A percentile compares a stretch with the other conserved stretches of the same genome.
phyloP scores from a whole-genome alignment of 352 stramenopile genomes.

The Plasmopara halstedii region DNA sequence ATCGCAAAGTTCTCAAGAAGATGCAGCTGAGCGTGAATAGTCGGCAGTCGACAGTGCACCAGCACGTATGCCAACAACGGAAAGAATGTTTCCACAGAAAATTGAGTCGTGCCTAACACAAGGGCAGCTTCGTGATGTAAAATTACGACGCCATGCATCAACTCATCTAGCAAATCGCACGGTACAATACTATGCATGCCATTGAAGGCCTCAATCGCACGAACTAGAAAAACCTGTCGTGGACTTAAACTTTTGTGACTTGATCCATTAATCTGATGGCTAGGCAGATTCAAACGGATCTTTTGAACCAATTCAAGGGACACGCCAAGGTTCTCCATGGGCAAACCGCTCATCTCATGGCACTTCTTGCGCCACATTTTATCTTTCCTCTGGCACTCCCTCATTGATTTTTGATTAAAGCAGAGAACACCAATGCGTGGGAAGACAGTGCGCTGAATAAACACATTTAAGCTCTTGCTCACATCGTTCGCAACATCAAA shows the following conservation, averaged over 20 bases:
- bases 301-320: conserved; percentile 45
- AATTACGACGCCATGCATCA: conserved; percentile 81
- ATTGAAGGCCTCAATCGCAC: conserved; percentile 74
- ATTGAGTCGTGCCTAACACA: conserved; percentile 82
- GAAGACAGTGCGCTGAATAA: conserved; percentile 74
- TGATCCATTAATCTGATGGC: conserved; percentile 19
- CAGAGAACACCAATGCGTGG: conserved; percentile 64
- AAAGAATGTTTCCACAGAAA: conserved; percentile 84
- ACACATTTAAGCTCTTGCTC: conserved; percentile 68
- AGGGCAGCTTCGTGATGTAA: conserved; percentile 78
- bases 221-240: conserved; percentile 44
- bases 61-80: conserved; percentile 76
- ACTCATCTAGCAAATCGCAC: conserved; percentile 76
- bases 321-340: conserved; percentile 61
- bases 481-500: conserved; percentile 66
- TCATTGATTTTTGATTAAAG: conserved; percentile 56
- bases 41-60: conserved; percentile 60
- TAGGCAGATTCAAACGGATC: conserved; percentile 46
- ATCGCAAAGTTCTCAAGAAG: conserved; percentile 82
- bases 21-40: conserved; percentile 74
- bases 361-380: conserved; percentile 79
- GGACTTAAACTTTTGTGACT: conserved; percentile 19
- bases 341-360: conserved; percentile 45
- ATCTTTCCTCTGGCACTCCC: conserved; percentile 77
- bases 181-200: conserved; percentile 70